A percentile compares a stretch with the other conserved stretches of the same genome.
These are phyloP conservation scores for Bipolaris gigantea DNA, from an alignment of 2,329 filamentous ascomycete genomes.

Conservation along the genomic window DNA sequence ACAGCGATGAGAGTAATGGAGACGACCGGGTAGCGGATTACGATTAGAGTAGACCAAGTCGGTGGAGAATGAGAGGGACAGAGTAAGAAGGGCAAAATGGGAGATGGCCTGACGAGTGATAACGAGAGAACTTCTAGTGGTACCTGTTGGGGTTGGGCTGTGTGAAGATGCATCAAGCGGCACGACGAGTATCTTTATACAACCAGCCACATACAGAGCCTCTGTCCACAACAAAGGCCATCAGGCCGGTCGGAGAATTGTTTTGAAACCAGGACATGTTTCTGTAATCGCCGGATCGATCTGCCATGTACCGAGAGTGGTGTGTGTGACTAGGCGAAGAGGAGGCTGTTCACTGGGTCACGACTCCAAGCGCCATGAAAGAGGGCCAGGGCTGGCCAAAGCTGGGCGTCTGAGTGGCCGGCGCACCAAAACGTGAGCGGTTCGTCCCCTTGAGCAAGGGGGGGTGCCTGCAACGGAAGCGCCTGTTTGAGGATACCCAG, in stretches of 20 bases:
- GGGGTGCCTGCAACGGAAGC: slow-evolving; percentile 33
- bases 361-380: slow-evolving; percentile 36
- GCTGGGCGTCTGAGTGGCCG: slow-evolving; percentile 38
- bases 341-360: slow-evolving; percentile 36
- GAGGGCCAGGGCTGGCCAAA: slow-evolving; percentile 30
- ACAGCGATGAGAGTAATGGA: slow-evolving; percentile 21
- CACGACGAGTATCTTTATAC: slow-evolving; percentile 38
- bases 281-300: slow-evolving; percentile 46
- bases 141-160: slow-evolving; percentile 30
- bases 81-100: slow-evolving; percentile 36
- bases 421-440: slow-evolving; percentile 26
- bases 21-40: slow-evolving; percentile 37
- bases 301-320: slow-evolving; percentile 29
- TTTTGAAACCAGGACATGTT: slow-evolving; percentile 45
- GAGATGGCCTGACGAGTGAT: slow-evolving; percentile 37
- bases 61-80: slow-evolving; percentile 37
- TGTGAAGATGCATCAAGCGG: slow-evolving; percentile 29
- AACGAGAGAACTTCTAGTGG: slow-evolving; percentile 40
- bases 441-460: slow-evolving; percentile 30
- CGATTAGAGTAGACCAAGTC: slow-evolving; percentile 31
- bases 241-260: slow-evolving; percentile 41
- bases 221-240: slow-evolving; percentile 31
- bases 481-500: slow-evolving; percentile 41
- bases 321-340: slow-evolving; percentile 35
- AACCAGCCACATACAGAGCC: slow-evolving; percentile 30